Evolutionary conservation across 352 stramenopile genomes (phyloP).

Genomic region (Pythium biforme): DNA sequence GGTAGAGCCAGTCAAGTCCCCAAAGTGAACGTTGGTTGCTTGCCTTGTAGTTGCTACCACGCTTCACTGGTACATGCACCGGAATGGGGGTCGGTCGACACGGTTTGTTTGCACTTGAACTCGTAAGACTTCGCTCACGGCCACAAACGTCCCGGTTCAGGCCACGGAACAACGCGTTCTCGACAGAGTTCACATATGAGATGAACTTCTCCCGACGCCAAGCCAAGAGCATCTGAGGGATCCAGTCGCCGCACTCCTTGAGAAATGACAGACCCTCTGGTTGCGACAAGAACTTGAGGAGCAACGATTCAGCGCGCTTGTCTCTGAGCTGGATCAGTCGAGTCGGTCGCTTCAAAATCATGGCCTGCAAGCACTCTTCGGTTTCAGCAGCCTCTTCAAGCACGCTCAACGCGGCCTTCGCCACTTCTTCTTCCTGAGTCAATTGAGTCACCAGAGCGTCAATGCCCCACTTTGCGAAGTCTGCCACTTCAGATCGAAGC

Average conservation of each 20-base stretch:
- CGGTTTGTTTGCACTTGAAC: conserved; percentile 35
- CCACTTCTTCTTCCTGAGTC: conserved; percentile 83
- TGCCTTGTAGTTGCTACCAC: conserved; percentile 61
- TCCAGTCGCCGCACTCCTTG: conserved; percentile 80
- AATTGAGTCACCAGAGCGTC: conserved; percentile 83
- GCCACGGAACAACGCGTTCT: conserved; percentile 79
- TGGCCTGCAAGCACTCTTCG: conserved; percentile 76
- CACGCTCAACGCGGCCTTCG: conserved; percentile 83
- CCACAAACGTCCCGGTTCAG: conserved; percentile 77
- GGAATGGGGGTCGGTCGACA: conserved; percentile 78
- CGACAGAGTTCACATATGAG: conserved; percentile 81
- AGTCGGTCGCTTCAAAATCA: conserved; percentile 78
- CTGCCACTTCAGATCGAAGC: conserved; percentile 79
- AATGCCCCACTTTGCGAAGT: conserved; percentile 89
- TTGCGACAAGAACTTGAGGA: conserved; percentile 84
- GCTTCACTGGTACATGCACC: conserved; percentile 82
- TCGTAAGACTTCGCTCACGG: conserved; percentile 45
- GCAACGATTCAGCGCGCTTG: conserved; percentile 73
- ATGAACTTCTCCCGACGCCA: conserved; percentile 86
- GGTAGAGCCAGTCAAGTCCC: conserved; percentile 87
- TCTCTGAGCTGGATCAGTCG: conserved; percentile 80
- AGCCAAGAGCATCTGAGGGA: conserved; percentile 63
- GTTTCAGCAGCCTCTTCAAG: conserved; percentile 85
- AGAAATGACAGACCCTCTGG: conserved; percentile 77
- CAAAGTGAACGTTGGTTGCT: conserved; percentile 69